Evolutionary conservation across 169 alveolate species (phyloP), one percentile per base, ranked within the genome.

Genomic region (Cryptosporidium canis): DNA sequence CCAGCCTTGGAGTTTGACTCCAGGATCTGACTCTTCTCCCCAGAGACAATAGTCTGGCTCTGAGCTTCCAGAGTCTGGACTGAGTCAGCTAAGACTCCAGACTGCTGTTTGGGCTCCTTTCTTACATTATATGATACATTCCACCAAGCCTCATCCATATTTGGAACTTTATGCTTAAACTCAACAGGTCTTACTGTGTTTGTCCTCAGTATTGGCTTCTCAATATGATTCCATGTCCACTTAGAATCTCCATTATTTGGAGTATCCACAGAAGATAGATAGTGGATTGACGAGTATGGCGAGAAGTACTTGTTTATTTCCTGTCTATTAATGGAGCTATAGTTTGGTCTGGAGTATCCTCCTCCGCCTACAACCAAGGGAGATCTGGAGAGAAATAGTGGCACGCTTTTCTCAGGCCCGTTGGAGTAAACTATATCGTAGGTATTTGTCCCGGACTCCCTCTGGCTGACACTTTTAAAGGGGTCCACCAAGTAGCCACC

Each of bases 81-180:
- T 44, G 55, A 44, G 14, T 44, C 55, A 11, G 14, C 9, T 44
- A 11, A 9, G 14, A 14, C 18, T 11, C 55, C 55, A 11, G 55
- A 9, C 14, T 11, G 18, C 55, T 44, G 9, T 44, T 44, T 44
- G 55, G 84, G 35, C 27, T 51, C 84, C 33, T 70, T 70, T 70
- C 84, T 70, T 51, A 70, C 48, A 9, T 70, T 68, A 29, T 68
- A 35, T 8, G 64, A 70, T 24, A 29, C 33, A 61, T 77, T 77
- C 87, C 87, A 77, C 87, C 87, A 77, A 29, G 72, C 87, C n/a
- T 77, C 87, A 43, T 77, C 55, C 3, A 35, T 41, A 45, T 31
- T 67, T 77, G 87, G 87, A 16, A 77, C 24, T 33, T 77, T 77
- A 27, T 61, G 77, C 39, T 77, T 77, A 21, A 61, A 77, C 48